Conservation (phyloP, 2,329 filamentous ascomycete species). For the Chaetomiaceae sp. region DNA sequence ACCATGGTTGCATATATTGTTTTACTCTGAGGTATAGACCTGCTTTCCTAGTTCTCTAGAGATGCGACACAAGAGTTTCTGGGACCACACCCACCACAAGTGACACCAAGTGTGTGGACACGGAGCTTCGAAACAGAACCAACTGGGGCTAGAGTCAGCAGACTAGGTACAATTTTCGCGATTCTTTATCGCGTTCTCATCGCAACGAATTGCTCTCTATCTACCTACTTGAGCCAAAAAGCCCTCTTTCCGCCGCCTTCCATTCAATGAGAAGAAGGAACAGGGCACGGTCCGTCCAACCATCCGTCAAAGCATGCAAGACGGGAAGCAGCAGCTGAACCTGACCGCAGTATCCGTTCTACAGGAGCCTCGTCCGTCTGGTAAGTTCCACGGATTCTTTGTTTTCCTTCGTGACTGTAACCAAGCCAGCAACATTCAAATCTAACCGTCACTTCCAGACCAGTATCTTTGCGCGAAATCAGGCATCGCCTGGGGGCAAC, state of each 20-base stretch:
- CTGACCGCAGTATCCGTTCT: not conserved
- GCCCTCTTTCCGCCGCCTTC: constrained; percentile 3
- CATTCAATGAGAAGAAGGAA: constrained; percentile 9
- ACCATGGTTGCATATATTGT: constrained; percentile 24
- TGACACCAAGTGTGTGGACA: not conserved
- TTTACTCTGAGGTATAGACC: constrained; percentile 21
- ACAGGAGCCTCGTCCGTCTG: not conserved
- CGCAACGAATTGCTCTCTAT: too few relatives aligned
- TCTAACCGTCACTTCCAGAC: too few relatives aligned
- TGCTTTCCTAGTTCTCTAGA: constrained; percentile 15
- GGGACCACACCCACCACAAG: not conserved
- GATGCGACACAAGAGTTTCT: constrained; percentile 6
- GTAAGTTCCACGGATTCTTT: not conserved
- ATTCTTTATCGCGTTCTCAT: too few relatives aligned
- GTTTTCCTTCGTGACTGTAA: not conserved
- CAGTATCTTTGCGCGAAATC: too few relatives aligned
- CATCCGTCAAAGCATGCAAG: constrained; percentile 4
- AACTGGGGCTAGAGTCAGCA: too few relatives aligned
- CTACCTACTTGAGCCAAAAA: too few relatives aligned
- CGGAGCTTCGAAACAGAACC: not conserved
- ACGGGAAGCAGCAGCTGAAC: constrained; percentile 15
- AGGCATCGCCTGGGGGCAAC: not conserved
- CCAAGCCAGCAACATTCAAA: not conserved
- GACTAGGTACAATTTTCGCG: too few relatives aligned
- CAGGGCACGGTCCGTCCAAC: constrained; percentile 2